Evolutionary conservation across 495 filamentous ascomycete species (phyloP).

Genomic region (Acidomyces sp.): DNA sequence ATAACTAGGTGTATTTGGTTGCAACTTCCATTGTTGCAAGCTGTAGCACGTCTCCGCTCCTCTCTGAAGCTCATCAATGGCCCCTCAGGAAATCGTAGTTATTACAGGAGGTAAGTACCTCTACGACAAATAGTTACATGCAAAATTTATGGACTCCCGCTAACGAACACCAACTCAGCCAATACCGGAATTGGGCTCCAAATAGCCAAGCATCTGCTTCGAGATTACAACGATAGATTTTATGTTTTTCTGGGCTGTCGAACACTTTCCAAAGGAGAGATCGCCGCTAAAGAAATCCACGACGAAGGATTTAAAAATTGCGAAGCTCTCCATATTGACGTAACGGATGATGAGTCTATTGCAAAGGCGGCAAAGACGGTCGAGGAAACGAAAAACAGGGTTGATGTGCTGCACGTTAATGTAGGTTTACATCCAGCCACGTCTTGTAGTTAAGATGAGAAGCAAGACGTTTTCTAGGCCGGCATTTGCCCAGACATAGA

Average conservation of each 20-base stretch:
- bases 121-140: too few species aligned
- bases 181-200: conserved; percentile 20
- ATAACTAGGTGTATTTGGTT: too few species aligned
- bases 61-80: too few species aligned
- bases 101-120: too few species aligned
- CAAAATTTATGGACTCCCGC: too few species aligned
- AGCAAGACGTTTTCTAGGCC: conserved; percentile 1
- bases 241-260: conserved; percentile 8
- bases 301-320: not conserved
- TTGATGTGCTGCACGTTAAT: conserved; percentile 14
- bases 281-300: conserved; percentile 4
- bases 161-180: too few species aligned
- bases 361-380: conserved; percentile 1
- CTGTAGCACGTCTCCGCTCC: too few species aligned
- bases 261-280: conserved; percentile 8
- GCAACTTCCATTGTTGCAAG: too few species aligned
- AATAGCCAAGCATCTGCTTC: conserved; percentile 11
- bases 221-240: conserved; percentile 6
- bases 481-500: conserved; percentile 8
- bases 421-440: not conserved
- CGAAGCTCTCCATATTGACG: conserved; percentile 9
- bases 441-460: not conserved
- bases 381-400: conserved; percentile 2
- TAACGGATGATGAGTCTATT: conserved; percentile 8
- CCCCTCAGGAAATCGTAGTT: conserved; percentile 19